phyloP scores from a whole-genome alignment of 768 basidiomycete genomes.

The Exidia glandulosa region DNA sequence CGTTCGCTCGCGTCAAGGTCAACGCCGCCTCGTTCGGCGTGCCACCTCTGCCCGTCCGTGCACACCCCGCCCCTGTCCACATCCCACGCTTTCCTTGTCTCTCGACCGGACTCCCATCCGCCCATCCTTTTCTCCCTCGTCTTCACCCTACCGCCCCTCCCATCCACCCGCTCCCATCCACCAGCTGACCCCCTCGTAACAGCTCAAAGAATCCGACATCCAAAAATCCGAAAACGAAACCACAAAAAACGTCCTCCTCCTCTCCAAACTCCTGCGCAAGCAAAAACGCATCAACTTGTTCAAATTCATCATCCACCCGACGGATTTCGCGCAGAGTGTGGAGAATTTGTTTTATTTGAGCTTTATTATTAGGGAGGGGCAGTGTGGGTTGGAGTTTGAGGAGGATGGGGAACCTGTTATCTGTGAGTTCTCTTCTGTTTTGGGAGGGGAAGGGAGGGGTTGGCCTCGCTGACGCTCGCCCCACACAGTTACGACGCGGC shows the following conservation, averaged over 20 bases:
- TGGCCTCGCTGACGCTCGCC: background rate
- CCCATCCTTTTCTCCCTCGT: too few relatives aligned
- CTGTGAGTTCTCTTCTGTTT: constrained; percentile 35
- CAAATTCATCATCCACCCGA: constrained; percentile 78
- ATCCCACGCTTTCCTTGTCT: too few relatives aligned
- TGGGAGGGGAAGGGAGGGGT: background rate
- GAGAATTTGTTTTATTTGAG: constrained; percentile 95
- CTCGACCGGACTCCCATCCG: too few relatives aligned
- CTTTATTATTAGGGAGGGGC: constrained; percentile 81
- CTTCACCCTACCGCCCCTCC: too few relatives aligned
- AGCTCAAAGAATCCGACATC: constrained; percentile 71
- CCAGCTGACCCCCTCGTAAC: too few relatives aligned
- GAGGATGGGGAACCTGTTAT: constrained; percentile 61
- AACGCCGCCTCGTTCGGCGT: too few relatives aligned
- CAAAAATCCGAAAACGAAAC: constrained; percentile 80
- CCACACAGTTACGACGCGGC: constrained; percentile 46
- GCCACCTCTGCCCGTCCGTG: too few relatives aligned
- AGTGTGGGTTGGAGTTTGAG: constrained; percentile 60
- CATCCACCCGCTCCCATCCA: too few relatives aligned
- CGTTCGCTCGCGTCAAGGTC: too few relatives aligned
- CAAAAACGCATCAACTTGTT: constrained; percentile 65
- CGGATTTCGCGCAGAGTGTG: constrained; percentile 85
- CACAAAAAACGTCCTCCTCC: constrained; percentile 72
- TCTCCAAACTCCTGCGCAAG: constrained; percentile 46
- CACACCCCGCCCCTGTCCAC: background rate